A percentile compares a stretch with the other conserved stretches of the same genome.
Evolutionary conservation across 1,139 yeast genomes (phyloP).

Genomic region (Diutina scorzettiae): DNA sequence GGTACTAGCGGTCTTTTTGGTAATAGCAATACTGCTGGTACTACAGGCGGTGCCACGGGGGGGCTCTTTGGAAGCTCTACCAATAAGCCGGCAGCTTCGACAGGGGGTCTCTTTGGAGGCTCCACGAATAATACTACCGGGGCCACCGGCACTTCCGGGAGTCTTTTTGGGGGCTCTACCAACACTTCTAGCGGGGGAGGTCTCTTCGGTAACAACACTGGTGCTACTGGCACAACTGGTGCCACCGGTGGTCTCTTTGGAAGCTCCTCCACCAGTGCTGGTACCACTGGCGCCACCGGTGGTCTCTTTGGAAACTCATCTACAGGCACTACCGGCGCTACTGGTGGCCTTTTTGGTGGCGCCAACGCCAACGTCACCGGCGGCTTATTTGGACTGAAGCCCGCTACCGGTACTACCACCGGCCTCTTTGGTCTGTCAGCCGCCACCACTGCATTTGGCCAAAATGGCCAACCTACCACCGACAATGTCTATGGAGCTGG

Average conservation of each 20-base stretch:
- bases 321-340: conserved; percentile 2
- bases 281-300: conserved; percentile 6
- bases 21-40: background rate
- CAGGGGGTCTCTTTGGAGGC: background rate
- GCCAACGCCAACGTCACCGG: background rate
- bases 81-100: background rate
- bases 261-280: background rate
- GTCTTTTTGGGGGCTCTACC: conserved; percentile 6
- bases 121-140: background rate
- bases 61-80: conserved; percentile 1
- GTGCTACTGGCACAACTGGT: conserved; percentile 5
- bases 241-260: background rate
- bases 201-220: conserved; percentile 9
- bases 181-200: conserved; percentile 7
- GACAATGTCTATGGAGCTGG: conserved; percentile 5
- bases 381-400: conserved; percentile 6
- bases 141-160: conserved; percentile 1
- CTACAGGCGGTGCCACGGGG: background rate
- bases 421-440: conserved; percentile 10
- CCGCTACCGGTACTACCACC: conserved; percentile 6
- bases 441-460: conserved; percentile 5
- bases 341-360: background rate
- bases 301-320: conserved; percentile 10
- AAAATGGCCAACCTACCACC: conserved; percentile 5
- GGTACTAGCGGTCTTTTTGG: conserved; percentile 3